phyloP scores from a whole-genome alignment of 345 rosid species.

The Hevea brasiliensis region DNA sequence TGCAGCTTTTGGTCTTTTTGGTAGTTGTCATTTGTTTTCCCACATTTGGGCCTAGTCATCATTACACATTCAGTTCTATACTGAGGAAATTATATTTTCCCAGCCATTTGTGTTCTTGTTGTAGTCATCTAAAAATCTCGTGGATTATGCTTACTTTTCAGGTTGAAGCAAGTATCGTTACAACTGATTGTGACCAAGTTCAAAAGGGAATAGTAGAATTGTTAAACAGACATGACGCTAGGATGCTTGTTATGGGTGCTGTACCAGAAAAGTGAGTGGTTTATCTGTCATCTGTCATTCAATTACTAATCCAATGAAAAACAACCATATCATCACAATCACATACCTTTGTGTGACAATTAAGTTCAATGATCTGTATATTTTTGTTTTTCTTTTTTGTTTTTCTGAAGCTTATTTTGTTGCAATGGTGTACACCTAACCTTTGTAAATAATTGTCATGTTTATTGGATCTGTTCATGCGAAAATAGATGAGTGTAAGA shows the following conservation, averaged over 20 bases:
- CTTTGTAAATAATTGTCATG: no score
- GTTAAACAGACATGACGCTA: constrained; percentile 40
- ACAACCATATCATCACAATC: background rate
- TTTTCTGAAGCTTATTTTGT: constrained; percentile 10
- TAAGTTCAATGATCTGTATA: background rate
- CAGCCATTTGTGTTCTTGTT: constrained; percentile 6
- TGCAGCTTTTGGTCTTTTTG: background rate
- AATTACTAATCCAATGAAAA: background rate
- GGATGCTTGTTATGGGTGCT: constrained; percentile 68
- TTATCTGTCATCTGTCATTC: background rate
- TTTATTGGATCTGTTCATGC: no score
- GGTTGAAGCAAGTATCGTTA: constrained; percentile 47
- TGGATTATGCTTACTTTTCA: constrained; percentile 27
- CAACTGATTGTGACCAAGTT: constrained; percentile 53
- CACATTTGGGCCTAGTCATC: background rate
- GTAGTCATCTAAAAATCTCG: constrained; percentile 5
- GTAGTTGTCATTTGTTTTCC: background rate
- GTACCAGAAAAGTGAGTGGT: constrained; percentile 49
- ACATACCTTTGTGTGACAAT: background rate
- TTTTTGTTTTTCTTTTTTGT: background rate
- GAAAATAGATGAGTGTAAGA: no score
- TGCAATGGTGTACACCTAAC: background rate
- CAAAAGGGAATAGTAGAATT: constrained; percentile 55
- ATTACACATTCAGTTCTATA: background rate
- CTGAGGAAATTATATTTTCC: background rate